phyloP scores from a whole-genome alignment of 1,284 basidiomycete species.

The Rhodotorula sp. region DNA sequence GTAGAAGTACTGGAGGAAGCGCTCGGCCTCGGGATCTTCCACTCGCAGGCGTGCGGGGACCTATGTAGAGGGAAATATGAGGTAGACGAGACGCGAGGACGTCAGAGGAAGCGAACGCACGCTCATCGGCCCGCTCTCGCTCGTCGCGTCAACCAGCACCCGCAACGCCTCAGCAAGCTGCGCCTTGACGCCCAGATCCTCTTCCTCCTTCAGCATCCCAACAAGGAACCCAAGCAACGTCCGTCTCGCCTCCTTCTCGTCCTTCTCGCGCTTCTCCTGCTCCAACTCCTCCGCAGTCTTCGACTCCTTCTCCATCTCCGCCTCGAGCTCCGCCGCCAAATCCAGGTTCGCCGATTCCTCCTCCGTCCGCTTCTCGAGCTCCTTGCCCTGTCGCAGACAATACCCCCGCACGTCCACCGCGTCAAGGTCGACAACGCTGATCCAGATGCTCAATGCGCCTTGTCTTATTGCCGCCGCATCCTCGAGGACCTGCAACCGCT shows the following conservation, averaged over 20 bases:
- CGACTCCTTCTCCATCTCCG: constrained; percentile 51
- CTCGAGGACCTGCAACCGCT: neutral
- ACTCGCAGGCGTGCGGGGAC: constrained; percentile 38
- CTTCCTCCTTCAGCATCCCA: constrained; percentile 69
- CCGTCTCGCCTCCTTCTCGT: constrained; percentile 30
- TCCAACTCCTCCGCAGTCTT: constrained; percentile 45
- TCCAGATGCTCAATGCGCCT: constrained; percentile 82
- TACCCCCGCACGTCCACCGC: constrained; percentile 79
- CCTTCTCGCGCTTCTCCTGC: constrained; percentile 51
- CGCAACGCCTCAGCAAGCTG: constrained; percentile 88
- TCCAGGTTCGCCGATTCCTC: constrained; percentile 41
- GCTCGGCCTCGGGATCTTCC: constrained; percentile 81
- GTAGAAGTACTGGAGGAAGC: constrained; percentile 91
- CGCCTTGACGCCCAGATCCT: constrained; percentile 82
- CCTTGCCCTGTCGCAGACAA: constrained; percentile 61
- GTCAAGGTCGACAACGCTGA: constrained; percentile 87
- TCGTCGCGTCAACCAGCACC: constrained; percentile 68
- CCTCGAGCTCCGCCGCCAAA: constrained; percentile 53
- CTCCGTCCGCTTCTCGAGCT: constrained; percentile 14
- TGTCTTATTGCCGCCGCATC: constrained; percentile 62
- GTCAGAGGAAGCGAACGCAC: constrained; percentile 43
- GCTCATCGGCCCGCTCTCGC: constrained; percentile 45
- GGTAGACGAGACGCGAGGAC: neutral
- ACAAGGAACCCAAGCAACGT: constrained; percentile 75
- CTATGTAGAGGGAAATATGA: neutral